phyloP scores from a whole-genome alignment of 2,329 filamentous ascomycete species.

The Penicillium aurantiogriseum region DNA sequence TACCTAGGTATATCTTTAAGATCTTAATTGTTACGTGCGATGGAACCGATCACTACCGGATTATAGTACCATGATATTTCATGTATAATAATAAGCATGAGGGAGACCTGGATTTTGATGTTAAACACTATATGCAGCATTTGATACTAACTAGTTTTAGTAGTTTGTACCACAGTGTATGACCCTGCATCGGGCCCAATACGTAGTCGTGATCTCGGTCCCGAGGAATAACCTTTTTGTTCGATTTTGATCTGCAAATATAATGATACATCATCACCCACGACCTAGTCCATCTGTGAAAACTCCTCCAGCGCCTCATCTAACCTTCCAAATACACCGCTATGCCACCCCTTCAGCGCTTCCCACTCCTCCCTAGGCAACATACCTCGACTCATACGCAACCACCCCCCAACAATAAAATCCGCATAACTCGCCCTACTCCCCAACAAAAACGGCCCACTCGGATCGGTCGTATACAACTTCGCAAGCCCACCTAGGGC shows the following conservation, averaged over 20 bases:
- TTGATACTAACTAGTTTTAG: neutral
- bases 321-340: constrained; percentile 51
- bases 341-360: constrained; percentile 50
- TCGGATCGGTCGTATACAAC: constrained; percentile 39
- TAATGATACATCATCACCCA: neutral
- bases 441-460: constrained; percentile 53
- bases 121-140: neutral
- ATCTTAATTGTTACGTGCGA: neutral
- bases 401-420: constrained; percentile 57
- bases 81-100: neutral
- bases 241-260: neutral
- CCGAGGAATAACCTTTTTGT: neutral
- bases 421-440: constrained; percentile 52
- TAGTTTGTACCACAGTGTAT: neutral
- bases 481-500: constrained; percentile 45
- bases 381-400: constrained; percentile 47
- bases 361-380: constrained; percentile 51
- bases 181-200: neutral
- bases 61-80: too few relatives aligned
- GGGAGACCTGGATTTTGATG: neutral
- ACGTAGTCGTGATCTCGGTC: neutral
- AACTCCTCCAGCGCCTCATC: constrained; percentile 48
- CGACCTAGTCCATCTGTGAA: constrained; percentile 16
- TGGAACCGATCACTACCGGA: neutral
- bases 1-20: neutral